Evolutionary conservation across 441 rosid species (phyloP).

Genomic region (Cnidoscolus chayamansa): DNA sequence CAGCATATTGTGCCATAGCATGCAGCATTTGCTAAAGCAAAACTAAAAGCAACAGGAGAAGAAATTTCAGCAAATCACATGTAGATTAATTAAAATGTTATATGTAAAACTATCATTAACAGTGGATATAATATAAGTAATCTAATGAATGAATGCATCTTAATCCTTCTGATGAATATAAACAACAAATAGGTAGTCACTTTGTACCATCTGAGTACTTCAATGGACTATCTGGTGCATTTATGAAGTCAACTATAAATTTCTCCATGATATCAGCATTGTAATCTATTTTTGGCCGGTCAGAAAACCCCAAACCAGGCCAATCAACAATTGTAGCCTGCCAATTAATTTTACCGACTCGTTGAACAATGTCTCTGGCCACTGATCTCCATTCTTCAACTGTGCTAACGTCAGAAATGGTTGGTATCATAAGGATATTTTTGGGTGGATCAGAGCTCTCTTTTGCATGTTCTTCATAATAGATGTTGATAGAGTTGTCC

Average conservation of each 20-base stretch:
- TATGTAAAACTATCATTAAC: background rate
- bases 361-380: constrained; percentile 59
- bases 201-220: constrained; percentile 44
- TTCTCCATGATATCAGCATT: constrained; percentile 81
- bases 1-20: background rate
- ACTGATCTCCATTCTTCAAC: constrained; percentile 93
- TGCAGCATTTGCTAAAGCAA: background rate
- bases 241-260: constrained; percentile 74
- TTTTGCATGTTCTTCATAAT: constrained; percentile 68
- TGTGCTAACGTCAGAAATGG: constrained; percentile 92
- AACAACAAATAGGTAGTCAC: background rate
- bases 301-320: constrained; percentile 85
- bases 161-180: background rate
- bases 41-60: background rate
- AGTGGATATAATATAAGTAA: background rate
- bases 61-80: background rate
- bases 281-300: constrained; percentile 76
- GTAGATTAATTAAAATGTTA: background rate
- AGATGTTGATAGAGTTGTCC: constrained; percentile 49
- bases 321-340: constrained; percentile 75
- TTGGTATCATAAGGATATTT: constrained; percentile 76
- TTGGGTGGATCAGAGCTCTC: constrained; percentile 48
- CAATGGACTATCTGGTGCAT: constrained; percentile 63
- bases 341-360: constrained; percentile 47
- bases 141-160: background rate